phyloP scores from a whole-genome alignment of 2,329 filamentous ascomycete species.

The Nemania diffusa region DNA sequence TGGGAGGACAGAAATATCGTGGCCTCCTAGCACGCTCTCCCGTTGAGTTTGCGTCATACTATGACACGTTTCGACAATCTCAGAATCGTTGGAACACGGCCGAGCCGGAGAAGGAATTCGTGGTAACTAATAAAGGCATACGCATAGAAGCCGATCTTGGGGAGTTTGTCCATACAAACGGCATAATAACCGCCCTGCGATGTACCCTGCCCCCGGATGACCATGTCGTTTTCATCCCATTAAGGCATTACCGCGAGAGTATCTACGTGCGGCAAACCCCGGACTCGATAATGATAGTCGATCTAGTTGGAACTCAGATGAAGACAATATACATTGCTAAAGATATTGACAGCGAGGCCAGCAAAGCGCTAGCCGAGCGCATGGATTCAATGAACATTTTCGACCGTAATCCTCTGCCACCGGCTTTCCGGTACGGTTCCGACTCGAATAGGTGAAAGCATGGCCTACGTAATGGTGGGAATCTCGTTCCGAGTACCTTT shows the following conservation, averaged over 20 bases:
- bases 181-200: not conserved
- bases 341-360: not conserved
- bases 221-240: not conserved
- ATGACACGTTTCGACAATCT: not conserved
- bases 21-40: constrained; percentile 8
- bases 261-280: not conserved
- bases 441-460: not conserved
- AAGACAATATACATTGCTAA: constrained; percentile 4
- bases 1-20: not conserved
- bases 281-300: not conserved
- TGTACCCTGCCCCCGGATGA: not conserved
- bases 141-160: not conserved
- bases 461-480: not conserved
- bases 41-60: constrained; percentile 6
- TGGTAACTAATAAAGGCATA: constrained; percentile 4
- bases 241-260: not conserved
- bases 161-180: not conserved
- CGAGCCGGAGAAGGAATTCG: not conserved
- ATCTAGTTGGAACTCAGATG: not conserved
- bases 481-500: not conserved
- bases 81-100: not conserved
- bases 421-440: not conserved
- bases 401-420: not conserved
- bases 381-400: not conserved
- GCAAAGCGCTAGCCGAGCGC: too few species aligned